These are phyloP conservation scores for Mikania micrantha DNA, from an alignment of 129 eudicot species.

Conservation along the genomic window DNA sequence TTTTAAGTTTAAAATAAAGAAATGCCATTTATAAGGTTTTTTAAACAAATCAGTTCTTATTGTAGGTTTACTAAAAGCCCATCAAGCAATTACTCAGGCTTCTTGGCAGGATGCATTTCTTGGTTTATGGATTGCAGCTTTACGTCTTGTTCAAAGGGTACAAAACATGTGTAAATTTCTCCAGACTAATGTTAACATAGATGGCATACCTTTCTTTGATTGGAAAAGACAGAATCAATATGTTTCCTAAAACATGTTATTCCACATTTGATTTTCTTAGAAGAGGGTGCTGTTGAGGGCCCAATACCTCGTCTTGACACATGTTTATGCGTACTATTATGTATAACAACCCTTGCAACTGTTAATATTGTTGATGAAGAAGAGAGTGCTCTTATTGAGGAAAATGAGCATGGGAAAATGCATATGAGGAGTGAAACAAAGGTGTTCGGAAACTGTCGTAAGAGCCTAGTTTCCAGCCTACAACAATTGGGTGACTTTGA, in stretches of 20 bases:
- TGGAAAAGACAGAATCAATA: not conserved
- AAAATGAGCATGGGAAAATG: conserved; percentile 27
- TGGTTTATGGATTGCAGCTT: conserved; percentile 83
- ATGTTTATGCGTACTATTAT: conserved; percentile 85
- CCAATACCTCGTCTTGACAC: conserved; percentile 95
- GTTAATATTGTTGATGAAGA: conserved; percentile 76
- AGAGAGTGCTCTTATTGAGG: conserved; percentile 36
- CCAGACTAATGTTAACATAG: not conserved
- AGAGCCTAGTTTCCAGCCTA: conserved; percentile 63
- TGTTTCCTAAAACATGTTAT: not conserved
- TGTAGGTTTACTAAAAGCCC: conserved; percentile 76
- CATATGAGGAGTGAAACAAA: conserved; percentile 41
- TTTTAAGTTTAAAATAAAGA: not conserved
- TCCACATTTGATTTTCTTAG: conserved; percentile 28
- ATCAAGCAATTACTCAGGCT: conserved; percentile 73
- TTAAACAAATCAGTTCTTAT: conserved; percentile 5
- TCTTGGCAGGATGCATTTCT: conserved; percentile 93
- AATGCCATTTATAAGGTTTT: not conserved
- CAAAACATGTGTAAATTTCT: conserved; percentile 1
- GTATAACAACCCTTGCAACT: conserved; percentile 65
- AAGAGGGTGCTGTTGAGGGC: conserved; percentile 85
- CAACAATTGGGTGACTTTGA: conserved; percentile 82
- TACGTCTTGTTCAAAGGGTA: conserved; percentile 98
- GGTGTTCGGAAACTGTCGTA: conserved; percentile 54
- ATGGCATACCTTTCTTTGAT: not conserved